phyloP scores from a whole-genome alignment of 2,329 filamentous ascomycete genomes.

The Beauveria caledonica region DNA sequence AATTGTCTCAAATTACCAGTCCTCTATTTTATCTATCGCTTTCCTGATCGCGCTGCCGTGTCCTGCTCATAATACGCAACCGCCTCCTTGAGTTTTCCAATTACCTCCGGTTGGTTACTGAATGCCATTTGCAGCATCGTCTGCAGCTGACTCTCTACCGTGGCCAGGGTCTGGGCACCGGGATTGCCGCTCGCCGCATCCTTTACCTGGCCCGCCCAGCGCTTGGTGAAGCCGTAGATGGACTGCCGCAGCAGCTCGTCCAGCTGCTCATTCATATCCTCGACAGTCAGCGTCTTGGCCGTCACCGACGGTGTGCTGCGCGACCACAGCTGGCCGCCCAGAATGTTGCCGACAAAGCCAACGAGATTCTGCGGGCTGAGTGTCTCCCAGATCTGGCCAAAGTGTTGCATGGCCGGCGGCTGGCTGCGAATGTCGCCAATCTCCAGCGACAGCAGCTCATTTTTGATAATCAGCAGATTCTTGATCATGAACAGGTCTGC shows the following conservation, averaged over 20 bases:
- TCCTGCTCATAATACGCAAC: conserved; percentile 49
- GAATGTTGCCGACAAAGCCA: conserved; percentile 49
- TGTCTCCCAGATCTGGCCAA: conserved; percentile 57
- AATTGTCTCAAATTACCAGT: not conserved
- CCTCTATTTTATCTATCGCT: not conserved
- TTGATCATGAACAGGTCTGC: conserved; percentile 89
- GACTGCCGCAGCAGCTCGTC: conserved; percentile 55
- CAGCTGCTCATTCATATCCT: conserved; percentile 57
- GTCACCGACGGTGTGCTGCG: conserved; percentile 26
- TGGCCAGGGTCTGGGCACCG: conserved; percentile 41
- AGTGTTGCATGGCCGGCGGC: conserved; percentile 45
- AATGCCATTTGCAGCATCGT: conserved; percentile 49
- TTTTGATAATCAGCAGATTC: conserved; percentile 89
- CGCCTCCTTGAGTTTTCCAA: conserved; percentile 52
- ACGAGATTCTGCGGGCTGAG: conserved; percentile 50
- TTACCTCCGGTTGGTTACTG: conserved; percentile 49
- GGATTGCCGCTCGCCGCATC: conserved; percentile 40
- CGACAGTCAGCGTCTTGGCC: conserved; percentile 34
- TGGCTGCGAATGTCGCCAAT: conserved; percentile 62
- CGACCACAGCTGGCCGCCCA: conserved; percentile 47
- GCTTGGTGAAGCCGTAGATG: conserved; percentile 55
- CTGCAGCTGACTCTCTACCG: conserved; percentile 49
- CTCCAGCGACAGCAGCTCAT: conserved; percentile 91
- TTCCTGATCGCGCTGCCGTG: conserved; percentile 25
- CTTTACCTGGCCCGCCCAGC: conserved; percentile 46